A percentile compares a stretch with the other conserved stretches of the same genome.
Conservation (phyloP, 2,329 filamentous ascomycete genomes). For the Dactylellina haptotyla region DNA sequence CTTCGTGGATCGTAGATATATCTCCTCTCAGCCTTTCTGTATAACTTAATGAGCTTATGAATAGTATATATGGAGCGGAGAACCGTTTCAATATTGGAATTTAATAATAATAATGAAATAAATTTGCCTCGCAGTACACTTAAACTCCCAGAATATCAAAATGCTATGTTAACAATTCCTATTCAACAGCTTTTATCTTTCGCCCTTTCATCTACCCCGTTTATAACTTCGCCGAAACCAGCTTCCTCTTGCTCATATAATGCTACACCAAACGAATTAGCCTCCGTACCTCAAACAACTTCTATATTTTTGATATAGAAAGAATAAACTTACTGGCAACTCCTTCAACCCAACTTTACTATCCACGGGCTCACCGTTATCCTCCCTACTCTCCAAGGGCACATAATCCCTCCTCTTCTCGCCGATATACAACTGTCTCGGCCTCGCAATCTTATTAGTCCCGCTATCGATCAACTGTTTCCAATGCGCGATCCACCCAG, state of each 20-base stretch:
- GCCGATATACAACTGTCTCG: slow-evolving; percentile 66
- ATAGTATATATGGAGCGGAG: no score
- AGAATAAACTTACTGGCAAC: slow-evolving; percentile 50
- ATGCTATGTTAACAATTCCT: background rate
- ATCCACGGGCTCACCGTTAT: slow-evolving; percentile 58
- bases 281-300: background rate
- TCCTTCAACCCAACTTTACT: slow-evolving; percentile 57
- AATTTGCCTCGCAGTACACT: background rate
- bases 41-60: background rate
- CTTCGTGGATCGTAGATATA: background rate
- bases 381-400: slow-evolving; percentile 60
- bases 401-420: slow-evolving; percentile 64
- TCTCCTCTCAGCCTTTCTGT: slow-evolving; percentile 2
- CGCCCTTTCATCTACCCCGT: background rate
- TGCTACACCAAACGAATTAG: slow-evolving; percentile 27
- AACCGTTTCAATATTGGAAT: slow-evolving; percentile 12
- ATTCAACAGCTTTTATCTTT: background rate
- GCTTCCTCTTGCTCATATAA: slow-evolving; percentile 52
- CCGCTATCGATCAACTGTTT: slow-evolving; percentile 65
- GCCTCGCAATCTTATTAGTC: slow-evolving; percentile 67
- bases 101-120: background rate
- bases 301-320: background rate
- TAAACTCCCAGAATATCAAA: slow-evolving; percentile 61
- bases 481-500: slow-evolving; percentile 68
- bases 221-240: slow-evolving; percentile 33